phyloP scores from a whole-genome alignment of 2,329 filamentous ascomycete species.

The Trichothecium roseum region DNA sequence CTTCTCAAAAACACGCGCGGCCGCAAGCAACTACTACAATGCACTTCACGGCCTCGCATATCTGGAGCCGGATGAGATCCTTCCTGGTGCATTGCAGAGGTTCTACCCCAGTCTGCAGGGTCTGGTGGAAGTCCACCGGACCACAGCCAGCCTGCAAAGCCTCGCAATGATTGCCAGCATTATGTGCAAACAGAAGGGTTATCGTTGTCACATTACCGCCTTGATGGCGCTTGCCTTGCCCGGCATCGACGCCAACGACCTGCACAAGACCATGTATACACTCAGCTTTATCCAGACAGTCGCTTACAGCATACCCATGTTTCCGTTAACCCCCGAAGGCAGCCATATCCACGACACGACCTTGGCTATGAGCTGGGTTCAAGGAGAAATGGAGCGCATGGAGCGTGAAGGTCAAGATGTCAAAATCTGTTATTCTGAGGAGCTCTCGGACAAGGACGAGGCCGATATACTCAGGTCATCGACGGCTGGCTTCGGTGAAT shows the following conservation, averaged over 20 bases:
- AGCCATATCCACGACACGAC: constrained; percentile 61
- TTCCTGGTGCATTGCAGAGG: constrained; percentile 85
- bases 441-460: constrained; percentile 79
- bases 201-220: constrained; percentile 89
- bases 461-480: constrained; percentile 83
- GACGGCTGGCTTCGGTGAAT: constrained; percentile 87
- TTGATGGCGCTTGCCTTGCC: constrained; percentile 86
- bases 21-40: constrained; percentile 84
- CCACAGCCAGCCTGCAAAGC: constrained; percentile 83
- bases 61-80: constrained; percentile 80
- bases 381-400: constrained; percentile 86
- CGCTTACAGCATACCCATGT: constrained; percentile 90
- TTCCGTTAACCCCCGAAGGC: constrained; percentile 53
- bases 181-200: constrained; percentile 91
- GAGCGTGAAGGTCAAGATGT: constrained; percentile 79
- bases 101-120: constrained; percentile 97
- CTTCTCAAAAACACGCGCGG: constrained; percentile 87
- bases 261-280: constrained; percentile 92
- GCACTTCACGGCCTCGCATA: constrained; percentile 84
- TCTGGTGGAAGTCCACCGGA: constrained; percentile 91
- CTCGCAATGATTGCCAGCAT: constrained; percentile 85
- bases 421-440: constrained; percentile 72
- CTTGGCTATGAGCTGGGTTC: constrained; percentile 86
- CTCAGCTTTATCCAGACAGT: constrained; percentile 92
- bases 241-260: constrained; percentile 93